Percentiles rank a stretch among this genome's conserved stretches.
phyloP scores from a whole-genome alignment of 2,329 filamentous ascomycete species.

The Graphilbum sp. region DNA sequence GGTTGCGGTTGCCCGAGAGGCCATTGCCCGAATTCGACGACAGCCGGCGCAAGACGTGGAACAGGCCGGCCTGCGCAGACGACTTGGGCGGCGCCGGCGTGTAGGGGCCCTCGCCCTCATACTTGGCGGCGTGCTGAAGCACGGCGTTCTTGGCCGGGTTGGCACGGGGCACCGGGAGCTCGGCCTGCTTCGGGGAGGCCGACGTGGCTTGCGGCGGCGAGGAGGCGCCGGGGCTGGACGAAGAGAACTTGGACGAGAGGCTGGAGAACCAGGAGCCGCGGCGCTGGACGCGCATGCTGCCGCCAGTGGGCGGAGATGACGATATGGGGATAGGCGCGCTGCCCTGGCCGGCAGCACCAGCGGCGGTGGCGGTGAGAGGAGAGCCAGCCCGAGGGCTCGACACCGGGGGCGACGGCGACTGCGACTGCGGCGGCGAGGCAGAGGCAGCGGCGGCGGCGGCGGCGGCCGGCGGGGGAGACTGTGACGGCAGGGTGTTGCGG shows the following conservation, averaged over 20 bases:
- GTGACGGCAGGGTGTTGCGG: conserved; percentile 11
- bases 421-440: conserved; percentile 11
- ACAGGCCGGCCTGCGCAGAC: conserved; percentile 47
- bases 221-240: conserved; percentile 29
- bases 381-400: not conserved
- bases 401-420: conserved; percentile 2
- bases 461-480: conserved; percentile 1
- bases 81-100: conserved; percentile 58
- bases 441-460: conserved; percentile 2
- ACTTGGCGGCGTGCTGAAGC: conserved; percentile 36
- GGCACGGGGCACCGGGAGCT: conserved; percentile 31
- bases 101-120: conserved; percentile 48
- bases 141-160: conserved; percentile 40
- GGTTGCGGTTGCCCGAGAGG: conserved; percentile 30
- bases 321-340: not conserved
- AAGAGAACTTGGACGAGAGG: conserved; percentile 75
- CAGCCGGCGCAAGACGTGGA: conserved; percentile 68
- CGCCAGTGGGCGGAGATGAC: not conserved
- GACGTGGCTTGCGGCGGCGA: conserved; percentile 18
- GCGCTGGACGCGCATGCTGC: conserved; percentile 18
- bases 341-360: not conserved
- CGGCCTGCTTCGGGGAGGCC: conserved; percentile 21
- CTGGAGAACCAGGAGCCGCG: conserved; percentile 86
- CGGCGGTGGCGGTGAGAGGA: conserved; percentile 1
- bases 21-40: conserved; percentile 43